Percentiles rank a stretch among this genome's conserved stretches.
These are phyloP conservation scores for Acanthamoeba divionensis DNA, from an alignment of 208 protist genomes.

Conservation along the genomic window DNA sequence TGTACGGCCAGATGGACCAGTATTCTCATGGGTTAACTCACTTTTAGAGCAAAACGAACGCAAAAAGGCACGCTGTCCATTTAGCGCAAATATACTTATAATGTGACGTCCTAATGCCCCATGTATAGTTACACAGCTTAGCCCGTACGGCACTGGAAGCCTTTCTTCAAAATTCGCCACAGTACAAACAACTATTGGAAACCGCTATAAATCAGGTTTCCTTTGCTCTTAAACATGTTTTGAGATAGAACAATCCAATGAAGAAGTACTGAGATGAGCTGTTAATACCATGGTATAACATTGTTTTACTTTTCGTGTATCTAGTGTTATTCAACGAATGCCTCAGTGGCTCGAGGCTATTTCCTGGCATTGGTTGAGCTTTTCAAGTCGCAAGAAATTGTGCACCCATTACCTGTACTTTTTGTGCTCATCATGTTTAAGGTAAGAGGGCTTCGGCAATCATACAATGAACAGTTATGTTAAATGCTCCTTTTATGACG, in stretches of 20 bases:
- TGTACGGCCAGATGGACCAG: background rate
- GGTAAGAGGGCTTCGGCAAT: background rate
- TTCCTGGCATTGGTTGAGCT: constrained; percentile 45
- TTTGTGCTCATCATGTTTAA: constrained; percentile 7
- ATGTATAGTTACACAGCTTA: background rate
- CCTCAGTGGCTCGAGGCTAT: background rate
- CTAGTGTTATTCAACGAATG: constrained; percentile 22
- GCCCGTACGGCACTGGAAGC: background rate
- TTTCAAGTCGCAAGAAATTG: background rate
- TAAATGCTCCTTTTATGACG: background rate
- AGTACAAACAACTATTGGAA: background rate
- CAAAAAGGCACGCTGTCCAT: background rate
- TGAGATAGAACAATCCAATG: background rate
- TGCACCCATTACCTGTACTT: background rate
- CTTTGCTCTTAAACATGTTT: background rate
- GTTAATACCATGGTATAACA: background rate
- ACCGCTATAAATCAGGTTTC: constrained; percentile 13
- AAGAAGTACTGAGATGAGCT: background rate
- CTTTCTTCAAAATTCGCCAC: background rate
- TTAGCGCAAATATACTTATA: background rate
- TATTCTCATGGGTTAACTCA: constrained; percentile 26
- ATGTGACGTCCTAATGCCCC: background rate
- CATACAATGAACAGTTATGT: background rate
- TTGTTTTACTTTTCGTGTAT: background rate
- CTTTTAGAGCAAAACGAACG: constrained; percentile 25